phyloP scores from a whole-genome alignment of 768 basidiomycete genomes.

The Phlebiopsis gigantea region DNA sequence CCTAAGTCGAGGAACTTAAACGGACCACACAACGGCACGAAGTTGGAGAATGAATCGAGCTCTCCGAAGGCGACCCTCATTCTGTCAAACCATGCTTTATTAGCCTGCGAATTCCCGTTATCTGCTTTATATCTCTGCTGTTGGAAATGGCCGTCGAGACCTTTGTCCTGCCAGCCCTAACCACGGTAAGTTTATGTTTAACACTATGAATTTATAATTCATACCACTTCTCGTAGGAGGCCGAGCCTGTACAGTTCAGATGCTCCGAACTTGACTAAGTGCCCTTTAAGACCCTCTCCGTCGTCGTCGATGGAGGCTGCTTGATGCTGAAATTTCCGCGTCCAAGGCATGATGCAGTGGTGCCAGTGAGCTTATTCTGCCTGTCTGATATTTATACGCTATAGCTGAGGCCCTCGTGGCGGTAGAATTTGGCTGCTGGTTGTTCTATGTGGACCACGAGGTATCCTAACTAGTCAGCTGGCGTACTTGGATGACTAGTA shows the following conservation, averaged over 20 bases:
- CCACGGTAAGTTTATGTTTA: neutral
- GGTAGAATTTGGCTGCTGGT: no score
- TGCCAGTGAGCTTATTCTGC: no score
- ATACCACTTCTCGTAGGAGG: neutral
- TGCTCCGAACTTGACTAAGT: neutral
- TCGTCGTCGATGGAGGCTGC: neutral
- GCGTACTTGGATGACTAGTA: no score
- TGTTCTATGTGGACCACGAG: no score
- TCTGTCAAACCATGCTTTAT: conserved; percentile 13
- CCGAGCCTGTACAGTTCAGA: neutral
- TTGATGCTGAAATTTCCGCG: neutral
- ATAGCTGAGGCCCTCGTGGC: no score
- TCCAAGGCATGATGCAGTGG: neutral
- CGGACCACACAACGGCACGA: conserved; percentile 2
- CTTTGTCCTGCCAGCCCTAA: conserved; percentile 11
- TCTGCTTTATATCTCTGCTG: conserved; percentile 12
- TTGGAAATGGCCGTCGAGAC: conserved; percentile 9
- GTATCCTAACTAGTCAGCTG: no score
- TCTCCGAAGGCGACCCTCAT: conserved; percentile 18
- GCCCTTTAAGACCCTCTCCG: neutral
- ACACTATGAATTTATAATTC: neutral
- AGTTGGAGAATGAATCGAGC: conserved; percentile 13
- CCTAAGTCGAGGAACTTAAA: conserved; percentile 18
- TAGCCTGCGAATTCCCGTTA: neutral
- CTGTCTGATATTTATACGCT: no score